These are phyloP conservation scores for Lizanozyma gosingica DNA, from an alignment of 1,139 yeast genomes.

Conservation along the genomic window DNA sequence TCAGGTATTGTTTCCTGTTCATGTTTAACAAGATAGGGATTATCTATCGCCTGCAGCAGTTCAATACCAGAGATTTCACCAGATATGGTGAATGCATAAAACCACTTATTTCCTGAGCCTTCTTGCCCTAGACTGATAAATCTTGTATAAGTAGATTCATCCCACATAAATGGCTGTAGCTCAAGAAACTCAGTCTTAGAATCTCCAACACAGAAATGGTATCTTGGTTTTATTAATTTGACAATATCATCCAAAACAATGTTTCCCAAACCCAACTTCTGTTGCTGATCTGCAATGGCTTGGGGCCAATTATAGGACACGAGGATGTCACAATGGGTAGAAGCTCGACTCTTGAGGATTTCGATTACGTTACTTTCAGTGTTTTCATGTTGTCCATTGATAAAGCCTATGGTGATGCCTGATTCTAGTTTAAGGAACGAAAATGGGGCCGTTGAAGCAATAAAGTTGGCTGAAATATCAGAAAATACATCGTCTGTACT, in stretches of 20 bases:
- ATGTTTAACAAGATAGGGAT: conserved; percentile 26
- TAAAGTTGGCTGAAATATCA: conserved; percentile 6
- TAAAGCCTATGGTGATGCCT: conserved; percentile 41
- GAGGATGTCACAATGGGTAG: conserved; percentile 38
- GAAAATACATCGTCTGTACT: conserved; percentile 11
- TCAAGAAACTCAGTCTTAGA: conserved; percentile 45
- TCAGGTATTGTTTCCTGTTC: not conserved
- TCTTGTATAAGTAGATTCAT: conserved; percentile 34
- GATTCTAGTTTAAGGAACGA: conserved; percentile 32
- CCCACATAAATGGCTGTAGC: conserved; percentile 52
- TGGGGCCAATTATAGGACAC: conserved; percentile 57
- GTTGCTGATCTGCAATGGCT: conserved; percentile 30
- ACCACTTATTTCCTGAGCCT: conserved; percentile 51
- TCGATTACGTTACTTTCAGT: conserved; percentile 9
- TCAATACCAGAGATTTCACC: conserved; percentile 6
- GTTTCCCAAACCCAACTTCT: conserved; percentile 27
- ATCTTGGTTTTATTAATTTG: conserved; percentile 42
- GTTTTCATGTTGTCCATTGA: conserved; percentile 22
- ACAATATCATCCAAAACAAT: conserved; percentile 38
- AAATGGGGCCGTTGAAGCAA: conserved; percentile 11
- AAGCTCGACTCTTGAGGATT: conserved; percentile 11
- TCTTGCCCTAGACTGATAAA: conserved; percentile 57
- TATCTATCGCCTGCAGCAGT: conserved; percentile 13
- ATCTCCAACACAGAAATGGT: conserved; percentile 54
- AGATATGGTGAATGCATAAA: conserved; percentile 54